Evolutionary conservation across 1,139 yeast genomes (phyloP).

Genomic region (Chernovozyma aurita): DNA sequence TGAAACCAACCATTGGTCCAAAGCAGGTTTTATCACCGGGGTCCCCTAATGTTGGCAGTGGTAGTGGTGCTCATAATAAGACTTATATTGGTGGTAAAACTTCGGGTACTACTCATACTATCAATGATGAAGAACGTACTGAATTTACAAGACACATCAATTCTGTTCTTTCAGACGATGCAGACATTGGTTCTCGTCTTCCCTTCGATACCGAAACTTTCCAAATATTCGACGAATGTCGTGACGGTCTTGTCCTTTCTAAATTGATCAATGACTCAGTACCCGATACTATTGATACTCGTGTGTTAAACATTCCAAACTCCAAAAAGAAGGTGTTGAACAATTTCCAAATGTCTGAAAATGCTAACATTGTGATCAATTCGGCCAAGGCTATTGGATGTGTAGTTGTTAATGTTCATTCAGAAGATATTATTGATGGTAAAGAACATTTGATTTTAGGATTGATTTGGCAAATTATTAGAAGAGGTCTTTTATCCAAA

Average conservation of each 20-base stretch:
- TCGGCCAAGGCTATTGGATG: slow-evolving; percentile 99
- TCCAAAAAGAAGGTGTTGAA: slow-evolving; percentile 72
- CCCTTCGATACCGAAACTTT: slow-evolving; percentile 94
- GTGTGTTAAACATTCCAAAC: slow-evolving; percentile 88
- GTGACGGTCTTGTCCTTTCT: slow-evolving; percentile 90
- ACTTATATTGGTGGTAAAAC: slow-evolving; percentile 77
- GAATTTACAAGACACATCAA: slow-evolving; percentile 96
- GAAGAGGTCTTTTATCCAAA: slow-evolving; percentile 90
- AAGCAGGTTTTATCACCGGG: slow-evolving; percentile 15
- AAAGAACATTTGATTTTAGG: slow-evolving; percentile 94
- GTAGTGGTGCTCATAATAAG: slow-evolving; percentile 57
- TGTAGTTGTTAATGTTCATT: slow-evolving; percentile 94
- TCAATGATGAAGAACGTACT: slow-evolving; percentile 93
- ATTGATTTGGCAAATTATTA: slow-evolving; percentile 95
- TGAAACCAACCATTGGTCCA: slow-evolving; percentile 15
- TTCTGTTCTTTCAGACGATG: slow-evolving; percentile 85
- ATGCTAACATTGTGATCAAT: slow-evolving; percentile 94
- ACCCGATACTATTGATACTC: slow-evolving; percentile 96
- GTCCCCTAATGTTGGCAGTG: slow-evolving; percentile 40
- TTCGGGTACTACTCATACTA: slow-evolving; percentile 93
- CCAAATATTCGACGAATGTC: slow-evolving; percentile 94
- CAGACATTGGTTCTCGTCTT: slow-evolving; percentile 75
- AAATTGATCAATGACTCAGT: slow-evolving; percentile 95
- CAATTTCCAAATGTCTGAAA: slow-evolving; percentile 93
- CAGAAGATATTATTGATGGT: slow-evolving; percentile 96